A percentile compares a stretch with the other conserved stretches of the same genome.
These are phyloP conservation scores for Pyrenophora graminea DNA, from an alignment of 2,329 filamentous ascomycete genomes.

Conservation along the genomic window DNA sequence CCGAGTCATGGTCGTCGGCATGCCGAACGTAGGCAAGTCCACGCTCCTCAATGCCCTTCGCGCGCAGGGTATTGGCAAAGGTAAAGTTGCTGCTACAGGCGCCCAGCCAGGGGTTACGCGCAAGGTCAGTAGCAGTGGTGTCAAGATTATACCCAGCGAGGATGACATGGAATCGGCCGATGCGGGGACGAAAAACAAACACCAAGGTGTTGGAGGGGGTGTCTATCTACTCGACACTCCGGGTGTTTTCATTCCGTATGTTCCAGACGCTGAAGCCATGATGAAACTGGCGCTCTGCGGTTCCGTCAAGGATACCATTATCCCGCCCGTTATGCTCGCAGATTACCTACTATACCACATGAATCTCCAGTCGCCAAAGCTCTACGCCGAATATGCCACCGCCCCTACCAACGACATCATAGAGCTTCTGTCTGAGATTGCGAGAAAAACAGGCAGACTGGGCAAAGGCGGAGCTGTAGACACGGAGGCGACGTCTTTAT, in stretches of 20 bases:
- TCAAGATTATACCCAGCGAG: slow-evolving; percentile 71
- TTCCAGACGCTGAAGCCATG: slow-evolving; percentile 84
- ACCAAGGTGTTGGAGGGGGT: slow-evolving; percentile 52
- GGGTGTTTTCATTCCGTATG: slow-evolving; percentile 92
- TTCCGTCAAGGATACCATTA: slow-evolving; percentile 85
- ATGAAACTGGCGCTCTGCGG: slow-evolving; percentile 91
- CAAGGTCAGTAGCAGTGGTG: slow-evolving; percentile 73
- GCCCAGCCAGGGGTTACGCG: slow-evolving; percentile 88
- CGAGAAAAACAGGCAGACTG: slow-evolving; percentile 74
- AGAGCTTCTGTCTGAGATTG: slow-evolving; percentile 71
- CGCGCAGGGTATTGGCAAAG: slow-evolving; percentile 64
- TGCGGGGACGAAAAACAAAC: slow-evolving; percentile 28
- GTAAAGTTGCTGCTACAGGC: slow-evolving; percentile 80
- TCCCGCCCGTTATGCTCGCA: slow-evolving; percentile 75
- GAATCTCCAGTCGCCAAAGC: slow-evolving; percentile 66
- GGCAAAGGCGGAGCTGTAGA: slow-evolving; percentile 73
- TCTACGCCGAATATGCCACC: slow-evolving; percentile 68
- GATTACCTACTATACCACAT: slow-evolving; percentile 89
- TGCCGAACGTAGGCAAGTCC: slow-evolving; percentile 98
- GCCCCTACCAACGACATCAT: slow-evolving; percentile 84
- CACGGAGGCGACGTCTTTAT: slow-evolving; percentile 73
- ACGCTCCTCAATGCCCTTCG: slow-evolving; percentile 89
- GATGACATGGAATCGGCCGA: slow-evolving; percentile 47
- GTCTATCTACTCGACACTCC: slow-evolving; percentile 91
- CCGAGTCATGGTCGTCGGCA: slow-evolving; percentile 85